Base-by-base conservation (phyloP, 106 monocot genomes). In the Dioscorea zingiberensis region DNA sequence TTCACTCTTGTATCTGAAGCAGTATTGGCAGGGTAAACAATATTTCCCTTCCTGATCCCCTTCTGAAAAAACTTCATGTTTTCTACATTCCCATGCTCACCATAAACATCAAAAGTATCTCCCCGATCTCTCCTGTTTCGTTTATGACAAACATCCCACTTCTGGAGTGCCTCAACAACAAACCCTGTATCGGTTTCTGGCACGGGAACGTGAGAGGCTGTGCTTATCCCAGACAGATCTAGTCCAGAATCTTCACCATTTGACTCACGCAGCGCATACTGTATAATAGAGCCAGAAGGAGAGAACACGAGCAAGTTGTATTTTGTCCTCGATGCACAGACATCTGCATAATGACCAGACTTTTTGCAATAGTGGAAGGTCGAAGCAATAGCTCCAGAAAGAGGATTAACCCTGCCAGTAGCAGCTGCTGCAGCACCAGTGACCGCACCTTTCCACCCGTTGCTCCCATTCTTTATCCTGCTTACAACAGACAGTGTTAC, bases 101-200 rank as follows among this genome's bases (percentile, higher is more conserved):
- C 78, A 83, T 91, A 91, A 13, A 83, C 81, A 67, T 94, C 87
- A 57, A 83, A 56, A 81, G 59, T 84, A 54, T 85, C 80, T 19
- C 57, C 74, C 10, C 71, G 64, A 73, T 91, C 87, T 69, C 84
- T 87, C 81, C 91, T 85, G 28, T 83, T 91, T 54, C 64, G 62
- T 63, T 81, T 94, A 61, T 87, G 73, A 62, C 94, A 95, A 49
- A 95, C 58, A 80, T 95, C 94, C 94, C 94, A 95, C 55, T 95
- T 95, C 69, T 91, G 85, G 55, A 95, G 65, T 54, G 91, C 80
- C 62, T 95, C 87, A 38, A 95, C 85, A 66, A 87, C 74, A 66
- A 85, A 78, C 44, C 82, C 73, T 19, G 66, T 49, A 66, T 91
- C 82, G 54, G 58, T 46, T 66, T 77, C 82, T 25, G 70, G 70